A percentile compares a stretch with the other conserved stretches of the same genome.
Evolutionary conservation across 1,139 yeast species (phyloP).

Genomic region (Sugiyamaella novakii): DNA sequence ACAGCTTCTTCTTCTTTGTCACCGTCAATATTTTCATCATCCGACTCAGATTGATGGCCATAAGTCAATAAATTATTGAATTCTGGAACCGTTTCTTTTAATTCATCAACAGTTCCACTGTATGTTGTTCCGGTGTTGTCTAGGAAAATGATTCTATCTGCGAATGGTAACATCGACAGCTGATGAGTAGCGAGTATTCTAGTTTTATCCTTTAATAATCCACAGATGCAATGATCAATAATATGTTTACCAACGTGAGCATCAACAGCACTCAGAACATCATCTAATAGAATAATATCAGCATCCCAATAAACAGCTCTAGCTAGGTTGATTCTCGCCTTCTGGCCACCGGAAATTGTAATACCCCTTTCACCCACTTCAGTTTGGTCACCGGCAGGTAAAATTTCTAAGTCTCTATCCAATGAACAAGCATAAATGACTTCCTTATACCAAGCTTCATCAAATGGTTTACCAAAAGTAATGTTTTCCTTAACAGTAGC

Average conservation of each 20-base stretch:
- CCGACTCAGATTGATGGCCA: conserved; percentile 44
- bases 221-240: conserved; percentile 68
- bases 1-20: conserved; percentile 25
- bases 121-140: conserved; percentile 60
- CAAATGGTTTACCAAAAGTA: conserved; percentile 63
- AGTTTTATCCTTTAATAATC: conserved; percentile 59
- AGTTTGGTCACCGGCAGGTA: conserved; percentile 82
- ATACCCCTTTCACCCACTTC: conserved; percentile 95
- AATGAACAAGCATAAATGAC: conserved; percentile 69
- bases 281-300: conserved; percentile 75
- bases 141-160: conserved; percentile 69
- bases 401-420: conserved; percentile 62
- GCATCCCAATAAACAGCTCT: conserved; percentile 75
- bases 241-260: conserved; percentile 86
- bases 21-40: conserved; percentile 37
- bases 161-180: conserved; percentile 64
- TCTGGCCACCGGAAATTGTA: conserved; percentile 91
- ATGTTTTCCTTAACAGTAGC: conserved; percentile 78
- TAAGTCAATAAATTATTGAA: conserved; percentile 58
- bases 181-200: conserved; percentile 86
- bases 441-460: conserved; percentile 55
- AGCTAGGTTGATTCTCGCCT: conserved; percentile 82
- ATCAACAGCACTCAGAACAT: conserved; percentile 89
- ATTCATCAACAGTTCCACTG: conserved; percentile 54
- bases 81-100: conserved; percentile 49